Base-by-base conservation (phyloP, 371 early-diverging fungal species). In the Rhizomucor pusillus region DNA sequence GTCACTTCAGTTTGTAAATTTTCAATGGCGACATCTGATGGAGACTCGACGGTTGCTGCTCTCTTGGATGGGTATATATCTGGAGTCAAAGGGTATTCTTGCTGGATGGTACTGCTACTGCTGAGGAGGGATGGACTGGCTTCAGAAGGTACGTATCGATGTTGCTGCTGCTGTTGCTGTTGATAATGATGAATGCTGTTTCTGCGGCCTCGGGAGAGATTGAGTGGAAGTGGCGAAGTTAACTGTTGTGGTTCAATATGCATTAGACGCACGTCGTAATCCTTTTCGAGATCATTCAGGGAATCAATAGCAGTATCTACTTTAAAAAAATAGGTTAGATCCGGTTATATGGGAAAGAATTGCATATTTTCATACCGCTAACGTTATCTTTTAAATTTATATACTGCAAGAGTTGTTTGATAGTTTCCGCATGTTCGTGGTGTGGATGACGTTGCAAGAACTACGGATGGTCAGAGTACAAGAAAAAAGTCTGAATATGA, bases 1-100 rank as follows among this genome's bases (percentile, higher is more conserved):
- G 74, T 60, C 1, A 79, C 70, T 46, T 79, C 72, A 0, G 79
- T 75, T 34, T 79, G 79, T 13, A 79, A 47, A 14, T 51, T 63
- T 50, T 79, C 79, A 5, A 79, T 34, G 7, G 73, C 75, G 16
- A 60, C 29, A 52, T 71, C 71, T 10, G 65, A 54, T 11, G 16
- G 16, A 41, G 19, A 16, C 41, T 14, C 41, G 3, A 12, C 16
- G 5, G 14, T 41, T 3, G 29, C 14, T 19, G 29, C 14, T 19
- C 43, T 22, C 39, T 14, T 16, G 14, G 41, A 41, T 11, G 41
- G 41, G 11, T 41, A 50, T 39, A 50, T 37, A 19, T 50, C 51
- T 23, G 51, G 51, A 22, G 51, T 50, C 51, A 50, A 16, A 13
- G 51, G 51, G 13, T 19, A 37, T 47, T 47, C 40, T 19, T 40